These are phyloP conservation scores for Phytophthora agathidicida DNA, from an alignment of 352 stramenopile genomes.

Conservation along the genomic window DNA sequence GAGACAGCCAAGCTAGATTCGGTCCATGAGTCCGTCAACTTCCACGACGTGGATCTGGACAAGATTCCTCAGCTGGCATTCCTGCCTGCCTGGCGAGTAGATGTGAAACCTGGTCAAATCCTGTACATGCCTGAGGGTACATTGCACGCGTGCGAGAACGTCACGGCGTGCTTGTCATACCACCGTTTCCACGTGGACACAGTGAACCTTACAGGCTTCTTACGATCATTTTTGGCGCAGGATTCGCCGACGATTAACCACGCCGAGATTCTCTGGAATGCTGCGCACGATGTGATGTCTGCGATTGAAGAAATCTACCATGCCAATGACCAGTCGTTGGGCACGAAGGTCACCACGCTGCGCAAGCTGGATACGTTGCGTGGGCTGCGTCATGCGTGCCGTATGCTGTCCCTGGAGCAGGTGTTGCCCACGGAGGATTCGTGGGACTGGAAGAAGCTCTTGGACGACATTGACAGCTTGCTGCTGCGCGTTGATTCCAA, in stretches of 20 bases:
- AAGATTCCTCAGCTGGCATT: constrained; percentile 89
- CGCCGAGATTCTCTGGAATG: constrained; percentile 94
- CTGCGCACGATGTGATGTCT: constrained; percentile 87
- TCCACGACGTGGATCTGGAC: constrained; percentile 85
- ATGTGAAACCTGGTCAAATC: constrained; percentile 93
- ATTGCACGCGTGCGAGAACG: constrained; percentile 92
- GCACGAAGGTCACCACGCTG: constrained; percentile 46
- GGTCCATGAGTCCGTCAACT: constrained; percentile 83
- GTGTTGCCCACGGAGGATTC: constrained; percentile 71
- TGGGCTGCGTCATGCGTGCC: constrained; percentile 65
- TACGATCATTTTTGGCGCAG: constrained; percentile 88
- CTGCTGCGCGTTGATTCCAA: constrained; percentile 64
- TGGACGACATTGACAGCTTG: constrained; percentile 77
- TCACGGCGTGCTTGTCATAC: constrained; percentile 95
- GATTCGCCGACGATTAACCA: constrained; percentile 92
- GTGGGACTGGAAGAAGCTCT: constrained; percentile 81
- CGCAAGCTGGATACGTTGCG: constrained; percentile 72
- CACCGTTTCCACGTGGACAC: constrained; percentile 93
- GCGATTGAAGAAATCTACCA: constrained; percentile 82
- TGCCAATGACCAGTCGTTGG: constrained; percentile 53
- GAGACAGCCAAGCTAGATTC: constrained; percentile 83
- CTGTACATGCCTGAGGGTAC: constrained; percentile 94
- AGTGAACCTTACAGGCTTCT: constrained; percentile 91
- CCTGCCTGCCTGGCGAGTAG: constrained; percentile 85
- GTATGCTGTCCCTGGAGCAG: constrained; percentile 72